Evolutionary conservation across 2,329 filamentous ascomycete genomes (phyloP).

Genomic region (Aulographum hederae): DNA sequence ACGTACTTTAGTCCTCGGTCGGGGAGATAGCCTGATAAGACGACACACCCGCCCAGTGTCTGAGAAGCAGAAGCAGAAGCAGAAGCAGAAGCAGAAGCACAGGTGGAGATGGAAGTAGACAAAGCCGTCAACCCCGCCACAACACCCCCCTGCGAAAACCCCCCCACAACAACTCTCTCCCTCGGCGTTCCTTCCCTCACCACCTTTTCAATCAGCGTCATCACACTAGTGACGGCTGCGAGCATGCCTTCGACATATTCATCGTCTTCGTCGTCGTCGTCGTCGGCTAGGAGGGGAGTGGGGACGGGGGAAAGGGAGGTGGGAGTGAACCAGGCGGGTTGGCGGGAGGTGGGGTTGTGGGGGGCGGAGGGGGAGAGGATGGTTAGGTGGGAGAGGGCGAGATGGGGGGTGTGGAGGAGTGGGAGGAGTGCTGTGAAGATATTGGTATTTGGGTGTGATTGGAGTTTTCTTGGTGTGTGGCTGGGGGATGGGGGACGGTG

Average conservation of each 20-base stretch:
- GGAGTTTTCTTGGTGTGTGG: no score
- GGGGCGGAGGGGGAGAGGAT: slow-evolving; percentile 33
- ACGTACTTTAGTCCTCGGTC: slow-evolving; percentile 18
- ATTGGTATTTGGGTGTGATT: no score
- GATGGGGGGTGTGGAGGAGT: no score
- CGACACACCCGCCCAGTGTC: slow-evolving; percentile 21
- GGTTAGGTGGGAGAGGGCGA: no score
- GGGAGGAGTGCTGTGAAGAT: no score
- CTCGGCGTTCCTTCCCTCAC: slow-evolving; percentile 21
- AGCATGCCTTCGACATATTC: slow-evolving; percentile 21
- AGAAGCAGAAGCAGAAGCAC: slow-evolving; percentile 22
- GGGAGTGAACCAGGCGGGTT: slow-evolving; percentile 29
- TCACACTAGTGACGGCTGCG: slow-evolving; percentile 6
- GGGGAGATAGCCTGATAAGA: slow-evolving; percentile 30
- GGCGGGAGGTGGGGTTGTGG: slow-evolving; percentile 25
- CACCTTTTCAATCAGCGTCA: slow-evolving; percentile 22
- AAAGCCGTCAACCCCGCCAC: slow-evolving; percentile 24
- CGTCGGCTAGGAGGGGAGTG: slow-evolving; percentile 23
- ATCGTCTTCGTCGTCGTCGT: slow-evolving; percentile 27
- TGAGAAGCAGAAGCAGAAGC: slow-evolving; percentile 24
- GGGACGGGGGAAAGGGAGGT: slow-evolving; percentile 21
- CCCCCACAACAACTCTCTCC: slow-evolving; percentile 25
- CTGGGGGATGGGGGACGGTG: no score
- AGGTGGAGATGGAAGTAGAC: no score
- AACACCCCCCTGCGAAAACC: slow-evolving; percentile 30